These are phyloP conservation scores for Picochlorum sp. DNA, from an alignment of 139 green algal species.

Conservation along the genomic window DNA sequence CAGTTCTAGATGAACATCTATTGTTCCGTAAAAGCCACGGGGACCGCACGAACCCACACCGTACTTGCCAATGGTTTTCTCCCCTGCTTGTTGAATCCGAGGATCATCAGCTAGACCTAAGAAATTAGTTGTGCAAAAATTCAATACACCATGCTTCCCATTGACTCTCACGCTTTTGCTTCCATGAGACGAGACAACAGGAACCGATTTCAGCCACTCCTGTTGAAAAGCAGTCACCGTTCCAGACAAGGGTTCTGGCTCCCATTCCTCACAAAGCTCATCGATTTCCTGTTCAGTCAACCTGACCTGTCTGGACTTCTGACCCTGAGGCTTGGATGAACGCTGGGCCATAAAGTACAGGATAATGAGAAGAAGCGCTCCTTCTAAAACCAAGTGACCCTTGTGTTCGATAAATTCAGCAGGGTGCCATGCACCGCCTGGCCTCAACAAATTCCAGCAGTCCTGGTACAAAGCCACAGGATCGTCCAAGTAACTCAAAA, in stretches of 20 bases:
- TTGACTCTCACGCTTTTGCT: conserved; percentile 24
- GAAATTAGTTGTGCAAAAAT: conserved; percentile 80
- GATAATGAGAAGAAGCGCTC: conserved; percentile 59
- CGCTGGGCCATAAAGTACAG: conserved; percentile 59
- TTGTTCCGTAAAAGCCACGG: conserved; percentile 98
- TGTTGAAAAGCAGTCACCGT: conserved; percentile 16
- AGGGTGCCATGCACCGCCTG: conserved; percentile 66
- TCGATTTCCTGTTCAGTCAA: conserved; percentile 82
- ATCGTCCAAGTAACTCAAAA: background rate
- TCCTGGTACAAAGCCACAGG: conserved; percentile 8
- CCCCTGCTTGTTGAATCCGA: conserved; percentile 17
- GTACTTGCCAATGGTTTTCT: conserved; percentile 74
- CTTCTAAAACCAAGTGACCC: conserved; percentile 68
- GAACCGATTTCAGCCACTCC: background rate
- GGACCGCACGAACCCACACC: conserved; percentile 92
- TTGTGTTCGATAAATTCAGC: conserved; percentile 67
- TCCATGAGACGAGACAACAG: background rate
- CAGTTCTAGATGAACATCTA: conserved; percentile 88
- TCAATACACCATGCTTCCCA: conserved; percentile 44
- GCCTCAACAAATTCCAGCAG: conserved; percentile 58
- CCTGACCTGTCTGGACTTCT: conserved; percentile 22
- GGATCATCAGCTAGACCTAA: conserved; percentile 54
- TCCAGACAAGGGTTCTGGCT: conserved; percentile 65
- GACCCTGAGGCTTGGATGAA: conserved; percentile 29
- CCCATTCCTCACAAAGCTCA: conserved; percentile 74